Evolutionary conservation across 495 filamentous ascomycete genomes (phyloP).

Genomic region (Podospora pseudoanserina): DNA sequence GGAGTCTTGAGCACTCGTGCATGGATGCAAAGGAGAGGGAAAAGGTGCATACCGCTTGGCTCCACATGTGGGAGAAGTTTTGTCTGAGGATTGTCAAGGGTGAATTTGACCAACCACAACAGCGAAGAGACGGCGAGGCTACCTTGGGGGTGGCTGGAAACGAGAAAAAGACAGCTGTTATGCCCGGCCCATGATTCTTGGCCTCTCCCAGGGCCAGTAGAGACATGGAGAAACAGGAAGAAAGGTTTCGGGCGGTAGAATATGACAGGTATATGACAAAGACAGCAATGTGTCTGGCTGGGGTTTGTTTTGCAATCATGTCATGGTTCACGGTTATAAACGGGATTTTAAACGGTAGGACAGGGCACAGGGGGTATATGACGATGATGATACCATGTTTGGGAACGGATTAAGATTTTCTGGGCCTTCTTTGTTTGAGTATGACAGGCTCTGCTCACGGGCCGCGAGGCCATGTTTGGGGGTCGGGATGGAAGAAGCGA

Average conservation of each 20-base stretch:
- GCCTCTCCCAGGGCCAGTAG: background rate
- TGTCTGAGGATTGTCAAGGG: conserved; percentile 35
- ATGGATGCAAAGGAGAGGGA: conserved; percentile 35
- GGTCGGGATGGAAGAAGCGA: background rate
- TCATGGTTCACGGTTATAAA: background rate
- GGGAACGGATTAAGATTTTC: background rate
- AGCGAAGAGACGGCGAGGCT: background rate
- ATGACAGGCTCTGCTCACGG: background rate
- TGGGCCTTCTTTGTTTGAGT: background rate
- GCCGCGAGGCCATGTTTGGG: background rate
- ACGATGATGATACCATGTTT: conserved; percentile 4
- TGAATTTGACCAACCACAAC: conserved; percentile 17
- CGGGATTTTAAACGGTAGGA: background rate
- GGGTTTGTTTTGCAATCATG: background rate
- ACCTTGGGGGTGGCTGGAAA: background rate
- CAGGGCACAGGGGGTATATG: background rate
- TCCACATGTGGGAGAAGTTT: conserved; percentile 44
- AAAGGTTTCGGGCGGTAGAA: background rate
- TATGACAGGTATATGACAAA: background rate
- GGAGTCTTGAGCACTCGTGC: conserved; percentile 54
- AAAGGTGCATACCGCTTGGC: conserved; percentile 39
- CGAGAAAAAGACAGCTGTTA: background rate
- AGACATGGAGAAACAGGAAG: background rate
- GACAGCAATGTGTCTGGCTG: background rate
- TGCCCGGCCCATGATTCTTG: background rate